A percentile compares a stretch with the other conserved stretches of the same genome.
Evolutionary conservation across 495 filamentous ascomycete genomes (phyloP).

Genomic region (Rhizodiscina lignyota): DNA sequence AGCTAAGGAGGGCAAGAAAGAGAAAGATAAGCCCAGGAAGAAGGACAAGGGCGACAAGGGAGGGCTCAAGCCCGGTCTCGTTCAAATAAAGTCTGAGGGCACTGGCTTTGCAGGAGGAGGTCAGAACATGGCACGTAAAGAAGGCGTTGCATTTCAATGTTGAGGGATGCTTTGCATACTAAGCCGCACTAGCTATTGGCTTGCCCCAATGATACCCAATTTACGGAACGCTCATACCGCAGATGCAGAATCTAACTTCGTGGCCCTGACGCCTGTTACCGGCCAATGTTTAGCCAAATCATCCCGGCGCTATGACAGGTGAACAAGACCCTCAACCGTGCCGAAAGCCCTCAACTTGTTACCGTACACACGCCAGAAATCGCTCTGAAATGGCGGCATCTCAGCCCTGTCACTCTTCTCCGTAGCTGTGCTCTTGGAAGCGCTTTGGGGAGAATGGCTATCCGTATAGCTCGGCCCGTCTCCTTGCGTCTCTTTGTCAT

Average conservation of each 20-base stretch:
- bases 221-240: too few species aligned
- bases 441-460: background rate
- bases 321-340: slow-evolving; percentile 42
- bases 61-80: slow-evolving; percentile 53
- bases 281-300: too few species aligned
- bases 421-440: background rate
- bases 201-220: too few species aligned
- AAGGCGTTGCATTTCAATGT: slow-evolving; percentile 73
- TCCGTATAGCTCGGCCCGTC: too few species aligned
- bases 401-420: slow-evolving; percentile 9
- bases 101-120: slow-evolving; percentile 87
- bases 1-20: slow-evolving; percentile 29
- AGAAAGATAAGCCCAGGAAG: slow-evolving; percentile 24
- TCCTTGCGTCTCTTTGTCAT: too few species aligned
- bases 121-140: slow-evolving; percentile 62
- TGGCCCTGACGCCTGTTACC: too few species aligned
- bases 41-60: slow-evolving; percentile 31
- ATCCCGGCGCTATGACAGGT: too few species aligned
- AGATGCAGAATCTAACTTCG: too few species aligned
- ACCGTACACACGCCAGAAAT: slow-evolving; percentile 45
- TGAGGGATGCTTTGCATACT: slow-evolving; percentile 22
- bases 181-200: too few species aligned
- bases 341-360: slow-evolving; percentile 54
- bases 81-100: slow-evolving; percentile 73
- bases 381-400: slow-evolving; percentile 30